Base-by-base conservation (phyloP, 768 basidiomycete genomes). In the Hygrocybe punicea region DNA sequence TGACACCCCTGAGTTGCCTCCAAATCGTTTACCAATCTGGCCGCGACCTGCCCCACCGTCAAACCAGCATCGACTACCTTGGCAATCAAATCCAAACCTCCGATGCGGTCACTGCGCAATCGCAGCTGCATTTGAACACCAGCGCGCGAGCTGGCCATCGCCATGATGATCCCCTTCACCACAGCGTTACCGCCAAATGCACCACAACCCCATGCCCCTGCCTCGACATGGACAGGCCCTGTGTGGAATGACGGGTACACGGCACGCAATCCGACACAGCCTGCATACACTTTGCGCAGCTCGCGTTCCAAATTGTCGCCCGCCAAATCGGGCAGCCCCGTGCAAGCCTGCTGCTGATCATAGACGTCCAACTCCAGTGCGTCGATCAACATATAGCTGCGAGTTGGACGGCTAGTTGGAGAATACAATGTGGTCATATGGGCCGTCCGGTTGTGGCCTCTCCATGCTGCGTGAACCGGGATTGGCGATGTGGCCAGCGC, bases 141-240 rank as follows among this genome's bases (percentile, higher is more conserved):
- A 23, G 63, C 60, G n/a, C 62, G 68, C 51, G 68, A 67, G 37
- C 66, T 63, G 19, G 68, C 69, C 44, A 71, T 59, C 0, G 63
- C 55, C 35, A 73, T 48, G 10, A 71, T 65, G 8, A 73, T 48
- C 13, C 62, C 58, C 54, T 75, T 75, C 47, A 73, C 61, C 23
- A 71, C 59, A 6, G 69, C 70, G 55, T 75, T 64, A 1, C 67
- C 72, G 4, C 67, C 69, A 59, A 73, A 71, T 42, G 71, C 67
- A n/a, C 70, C 73, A 50, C 69, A 58, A n/a, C 69, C 71, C 72
- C 69, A 72, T 24, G 71, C 58, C 17, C 66, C 62, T n/a, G 59
- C 55, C 36, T 58, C 36, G 21, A 55, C 9, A n/a, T n/a, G n/a
- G 24, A 25, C 14, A 13, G 53, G 53, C n/a, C n/a, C n/a, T n/a